Evolutionary conservation across 2,329 filamentous ascomycete species (phyloP).

Genomic region (Colletotrichum sidae): DNA sequence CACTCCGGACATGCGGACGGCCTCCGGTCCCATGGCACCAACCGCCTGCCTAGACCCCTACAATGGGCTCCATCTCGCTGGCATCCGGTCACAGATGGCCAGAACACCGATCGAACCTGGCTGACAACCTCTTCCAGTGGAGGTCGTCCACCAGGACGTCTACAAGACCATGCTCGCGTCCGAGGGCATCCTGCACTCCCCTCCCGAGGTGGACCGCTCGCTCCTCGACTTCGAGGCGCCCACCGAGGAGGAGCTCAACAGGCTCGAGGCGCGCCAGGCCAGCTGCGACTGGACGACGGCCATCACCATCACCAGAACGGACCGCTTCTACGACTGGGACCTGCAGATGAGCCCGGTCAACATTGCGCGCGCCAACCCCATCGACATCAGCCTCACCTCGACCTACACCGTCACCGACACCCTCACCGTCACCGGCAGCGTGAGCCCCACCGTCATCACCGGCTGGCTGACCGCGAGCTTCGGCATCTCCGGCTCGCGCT

Average conservation of each 20-base stretch:
- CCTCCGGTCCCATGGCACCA: too few relatives aligned
- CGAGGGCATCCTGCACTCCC: slow-evolving; percentile 1
- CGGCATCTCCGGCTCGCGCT: slow-evolving; percentile 10
- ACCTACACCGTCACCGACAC: slow-evolving; percentile 25
- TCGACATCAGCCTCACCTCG: slow-evolving; percentile 14
- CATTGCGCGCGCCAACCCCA: slow-evolving; percentile 3
- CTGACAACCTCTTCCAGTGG: slow-evolving; percentile 17
- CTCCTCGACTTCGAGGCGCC: slow-evolving; percentile 16
- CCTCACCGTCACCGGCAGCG: slow-evolving; percentile 15
- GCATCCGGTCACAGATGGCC: too few relatives aligned
- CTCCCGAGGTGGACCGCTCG: slow-evolving; percentile 17
- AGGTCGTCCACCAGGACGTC: slow-evolving; percentile 12
- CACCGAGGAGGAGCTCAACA: slow-evolving; percentile 7
- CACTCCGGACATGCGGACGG: too few relatives aligned
- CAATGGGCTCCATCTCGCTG: too few relatives aligned
- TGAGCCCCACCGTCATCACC: slow-evolving; percentile 19
- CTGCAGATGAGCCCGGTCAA: slow-evolving; percentile 23
- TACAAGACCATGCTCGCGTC: slow-evolving; percentile 11
- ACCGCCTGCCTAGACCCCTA: too few relatives aligned
- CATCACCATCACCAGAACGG: slow-evolving; percentile 4
- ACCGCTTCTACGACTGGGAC: slow-evolving; percentile 27
- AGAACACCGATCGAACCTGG: too few relatives aligned
- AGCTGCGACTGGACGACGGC: slow-evolving; percentile 15
- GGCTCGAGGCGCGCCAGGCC: slow-evolving; percentile 13
- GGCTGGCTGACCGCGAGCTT: slow-evolving; percentile 12